Evolutionary conservation across 2,329 filamentous ascomycete genomes (phyloP), one percentile per base, ranked within the genome.

Genomic region (Ophiostoma montium): DNA sequence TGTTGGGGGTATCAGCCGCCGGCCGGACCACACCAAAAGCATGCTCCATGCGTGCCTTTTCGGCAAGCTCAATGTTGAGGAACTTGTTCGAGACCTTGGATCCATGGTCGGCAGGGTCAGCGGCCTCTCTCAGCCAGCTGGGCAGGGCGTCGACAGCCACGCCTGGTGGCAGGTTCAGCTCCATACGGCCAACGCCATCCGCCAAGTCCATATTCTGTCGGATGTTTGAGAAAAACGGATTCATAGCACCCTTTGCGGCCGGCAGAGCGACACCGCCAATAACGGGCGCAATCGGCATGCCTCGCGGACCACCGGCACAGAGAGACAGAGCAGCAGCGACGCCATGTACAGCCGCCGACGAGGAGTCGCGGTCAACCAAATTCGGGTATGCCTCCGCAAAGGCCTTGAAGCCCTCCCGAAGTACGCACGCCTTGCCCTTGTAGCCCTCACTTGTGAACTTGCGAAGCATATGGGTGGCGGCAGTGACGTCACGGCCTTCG

Each of bases 141-240:
- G 92, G 92, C 13, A 95, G 70, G 15, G 70, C 63, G 5, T 72
- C 66, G 35, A 64, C 60, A 31, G 71, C 64, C 9, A 76, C 55
- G n/a, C 63, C 68, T 2, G 62, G 38, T 0, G 75, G 74, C 9
- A 74, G 60, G 2, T 62, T 58, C 6, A 79, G 61, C n/a, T 79
- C 74, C 58, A 81, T 79, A 58, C 94, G 89, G 0, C 92, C 92
- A 11, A 96, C 90, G 18, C 92, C 92, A 56, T 87, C 88, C 31
- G 94, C 83, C 16, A 98, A 71, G 60, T 96, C 92, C 78, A 94
- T 90, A 55, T 96, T 95, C 63, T 96, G 92, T 39, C 92, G 80
- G 57, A 98, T 96, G 55, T 95, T 96, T 53, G 81, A 80, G 63
- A 96, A 96, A 68, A 98, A 96, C 0, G 90, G 89, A 58, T 94